Percentiles rank a stretch among this genome's conserved stretches.
Conservation (phyloP, 2,329 filamentous ascomycete genomes). For the Claviceps pazoutovae region DNA sequence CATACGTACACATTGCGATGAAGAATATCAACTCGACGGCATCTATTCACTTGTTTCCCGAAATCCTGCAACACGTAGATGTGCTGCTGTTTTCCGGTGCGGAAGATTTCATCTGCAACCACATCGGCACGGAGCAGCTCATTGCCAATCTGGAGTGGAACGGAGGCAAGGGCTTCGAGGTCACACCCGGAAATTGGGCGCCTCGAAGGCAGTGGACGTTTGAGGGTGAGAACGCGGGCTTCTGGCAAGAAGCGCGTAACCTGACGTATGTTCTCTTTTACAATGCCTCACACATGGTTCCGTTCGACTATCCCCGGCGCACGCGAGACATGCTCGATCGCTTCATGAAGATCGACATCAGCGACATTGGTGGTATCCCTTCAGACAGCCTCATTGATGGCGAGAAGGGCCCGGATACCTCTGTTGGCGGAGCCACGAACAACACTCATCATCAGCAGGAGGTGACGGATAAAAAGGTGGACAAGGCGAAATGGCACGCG, state of each 20-base stretch:
- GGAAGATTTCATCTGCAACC: constrained; percentile 93
- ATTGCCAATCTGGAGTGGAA: constrained; percentile 90
- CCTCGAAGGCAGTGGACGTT: constrained; percentile 92
- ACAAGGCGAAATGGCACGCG: constrained; percentile 75
- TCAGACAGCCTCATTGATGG: constrained; percentile 73
- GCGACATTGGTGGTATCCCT: constrained; percentile 67
- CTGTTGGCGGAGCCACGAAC: constrained; percentile 56
- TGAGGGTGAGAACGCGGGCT: constrained; percentile 73
- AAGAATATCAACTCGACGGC: constrained; percentile 56
- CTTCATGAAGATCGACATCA: constrained; percentile 88
- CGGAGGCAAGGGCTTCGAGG: constrained; percentile 80
- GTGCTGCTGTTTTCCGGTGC: constrained; percentile 85
- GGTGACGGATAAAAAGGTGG: constrained; percentile 50
- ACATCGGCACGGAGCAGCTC: constrained; percentile 80
- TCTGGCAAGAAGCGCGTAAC: constrained; percentile 91
- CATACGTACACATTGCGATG: constrained; percentile 63
- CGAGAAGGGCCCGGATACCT: constrained; percentile 65
- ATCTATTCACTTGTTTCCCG: constrained; percentile 60
- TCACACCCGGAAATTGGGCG: constrained; percentile 74
- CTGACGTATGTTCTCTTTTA: constrained; percentile 91
- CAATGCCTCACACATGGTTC: constrained; percentile 96
- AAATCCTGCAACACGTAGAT: constrained; percentile 61
- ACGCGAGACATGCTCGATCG: constrained; percentile 94
- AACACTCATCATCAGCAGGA: constrained; percentile 39
- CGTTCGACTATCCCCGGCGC: constrained; percentile 78